A percentile compares a stretch with the other conserved stretches of the same genome.
Evolutionary conservation across 371 early-diverging fungal genomes (phyloP).

Genomic region (Mortierella sp.): DNA sequence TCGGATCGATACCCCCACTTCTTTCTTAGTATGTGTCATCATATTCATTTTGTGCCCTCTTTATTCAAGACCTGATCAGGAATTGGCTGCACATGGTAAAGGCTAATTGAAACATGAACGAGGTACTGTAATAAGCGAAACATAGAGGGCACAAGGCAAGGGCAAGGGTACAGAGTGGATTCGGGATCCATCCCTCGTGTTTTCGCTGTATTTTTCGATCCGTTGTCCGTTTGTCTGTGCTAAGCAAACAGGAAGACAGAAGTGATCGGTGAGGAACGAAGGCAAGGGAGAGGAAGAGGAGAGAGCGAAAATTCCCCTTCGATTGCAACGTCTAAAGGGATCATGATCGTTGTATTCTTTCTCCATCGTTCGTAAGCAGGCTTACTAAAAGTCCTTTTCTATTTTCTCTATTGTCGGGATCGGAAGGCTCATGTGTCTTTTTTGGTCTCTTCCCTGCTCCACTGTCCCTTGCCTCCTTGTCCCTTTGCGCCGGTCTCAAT

Average conservation of each 20-base stretch:
- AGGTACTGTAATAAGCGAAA: constrained; percentile 4
- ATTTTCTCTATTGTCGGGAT: no score
- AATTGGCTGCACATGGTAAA: constrained; percentile 5
- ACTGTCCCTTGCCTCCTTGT: no score
- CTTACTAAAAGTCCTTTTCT: no score
- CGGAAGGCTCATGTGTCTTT: no score
- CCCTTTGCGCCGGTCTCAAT: no score
- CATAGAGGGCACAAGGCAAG: neutral
- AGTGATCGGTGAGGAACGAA: neutral
- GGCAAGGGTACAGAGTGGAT: neutral
- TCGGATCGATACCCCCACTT: neutral
- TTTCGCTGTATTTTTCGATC: neutral
- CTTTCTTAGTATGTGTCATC: neutral
- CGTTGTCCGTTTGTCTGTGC: neutral
- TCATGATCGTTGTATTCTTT: no score
- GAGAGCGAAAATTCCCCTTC: neutral
- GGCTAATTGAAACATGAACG: neutral
- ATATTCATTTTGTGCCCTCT: neutral
- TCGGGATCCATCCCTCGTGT: constrained; percentile 6
- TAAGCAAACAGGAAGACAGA: neutral
- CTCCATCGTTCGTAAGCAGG: no score
- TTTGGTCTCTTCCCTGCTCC: no score
- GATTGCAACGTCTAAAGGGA: no score
- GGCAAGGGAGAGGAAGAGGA: neutral
- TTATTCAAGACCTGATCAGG: neutral